Evolutionary conservation across 1,284 basidiomycete species (phyloP), one percentile per base, ranked within the genome.

Genomic region (Flammula alnicola): DNA sequence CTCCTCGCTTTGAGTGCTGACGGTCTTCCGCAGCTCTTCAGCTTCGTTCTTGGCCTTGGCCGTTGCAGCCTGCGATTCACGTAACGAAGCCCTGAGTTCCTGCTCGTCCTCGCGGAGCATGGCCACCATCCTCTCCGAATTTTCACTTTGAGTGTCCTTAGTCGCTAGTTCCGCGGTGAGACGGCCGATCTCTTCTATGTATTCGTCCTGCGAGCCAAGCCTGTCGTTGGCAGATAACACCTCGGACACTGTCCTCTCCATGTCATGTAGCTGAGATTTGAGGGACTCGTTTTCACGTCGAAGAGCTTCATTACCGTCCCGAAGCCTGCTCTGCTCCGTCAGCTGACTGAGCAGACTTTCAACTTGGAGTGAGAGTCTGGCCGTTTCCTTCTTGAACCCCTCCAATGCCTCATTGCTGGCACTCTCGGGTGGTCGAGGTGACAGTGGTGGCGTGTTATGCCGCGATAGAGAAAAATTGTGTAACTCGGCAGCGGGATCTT

Each of bases 231-330:
- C 60, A 5, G 63, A 54, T 0, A 72, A 56, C 3, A 71, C 57
- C 17, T 68, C 62, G 12, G 63, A 62, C 30, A 69, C 65, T 3
- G 65, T 63, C 19, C 59, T 57, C 45, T 73, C 70, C 62, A 69
- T 65, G 4, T 71, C 70, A 2, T 49, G 56, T 0, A 69, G 52
- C 53, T 67, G 61, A 0, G 55, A 43, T 47, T 64, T 62, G 5
- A 72, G 49, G 1, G 37, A 25, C 14, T 60, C 52, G 25, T 68
- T 69, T 43, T 68, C 64, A 3, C 48, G 47, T 1, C 48, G 56
- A 17, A 70, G 60, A 0, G 44, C 41, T 1, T 62, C 59, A 39
- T 67, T 69, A 12, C 45, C 39, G 1, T 58, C 60, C 11, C 60
- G 53, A 11, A 61, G 51, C 5, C 52, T 57, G 26, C 60, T 62